A percentile compares a stretch with the other conserved stretches of the same genome.
Conservation (phyloP, 2,329 filamentous ascomycete species). For the Alternaria angustiovoidea region DNA sequence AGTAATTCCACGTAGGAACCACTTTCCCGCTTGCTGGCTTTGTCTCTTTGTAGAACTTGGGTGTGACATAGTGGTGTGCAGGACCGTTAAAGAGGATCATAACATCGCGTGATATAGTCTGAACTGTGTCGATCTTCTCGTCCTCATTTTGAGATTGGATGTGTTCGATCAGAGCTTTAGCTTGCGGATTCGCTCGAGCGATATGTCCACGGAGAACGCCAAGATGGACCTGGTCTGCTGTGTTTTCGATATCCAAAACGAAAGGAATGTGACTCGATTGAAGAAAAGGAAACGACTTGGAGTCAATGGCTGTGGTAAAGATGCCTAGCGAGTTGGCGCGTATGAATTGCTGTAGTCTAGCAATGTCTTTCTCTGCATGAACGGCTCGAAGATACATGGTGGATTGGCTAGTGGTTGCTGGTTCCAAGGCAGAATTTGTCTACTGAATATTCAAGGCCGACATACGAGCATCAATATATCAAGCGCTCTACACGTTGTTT, state of each 20-base stretch:
- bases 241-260: conserved; percentile 48
- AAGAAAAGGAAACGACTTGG: conserved; percentile 26
- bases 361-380: conserved; percentile 59
- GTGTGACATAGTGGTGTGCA: background rate
- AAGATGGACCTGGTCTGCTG: conserved; percentile 53
- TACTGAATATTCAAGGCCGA: too few species aligned
- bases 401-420: too few species aligned
- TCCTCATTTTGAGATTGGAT: too few species aligned
- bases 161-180: too few species aligned
- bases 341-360: conserved; percentile 64
- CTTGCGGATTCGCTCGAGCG: conserved; percentile 45
- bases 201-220: conserved; percentile 67
- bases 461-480: too few species aligned
- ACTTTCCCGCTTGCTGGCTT: background rate
- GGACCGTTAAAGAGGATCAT: background rate
- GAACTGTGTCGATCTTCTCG: background rate
- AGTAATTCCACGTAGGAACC: background rate
- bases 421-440: too few species aligned
- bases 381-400: conserved; percentile 63
- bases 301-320: conserved; percentile 66
- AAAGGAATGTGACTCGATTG: conserved; percentile 39
- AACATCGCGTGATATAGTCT: background rate
- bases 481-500: too few species aligned
- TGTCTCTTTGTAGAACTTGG: background rate
- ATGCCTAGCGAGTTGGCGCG: conserved; percentile 66